These are phyloP conservation scores for Russula dissimulans DNA, from an alignment of 768 basidiomycete species.

Conservation along the genomic window DNA sequence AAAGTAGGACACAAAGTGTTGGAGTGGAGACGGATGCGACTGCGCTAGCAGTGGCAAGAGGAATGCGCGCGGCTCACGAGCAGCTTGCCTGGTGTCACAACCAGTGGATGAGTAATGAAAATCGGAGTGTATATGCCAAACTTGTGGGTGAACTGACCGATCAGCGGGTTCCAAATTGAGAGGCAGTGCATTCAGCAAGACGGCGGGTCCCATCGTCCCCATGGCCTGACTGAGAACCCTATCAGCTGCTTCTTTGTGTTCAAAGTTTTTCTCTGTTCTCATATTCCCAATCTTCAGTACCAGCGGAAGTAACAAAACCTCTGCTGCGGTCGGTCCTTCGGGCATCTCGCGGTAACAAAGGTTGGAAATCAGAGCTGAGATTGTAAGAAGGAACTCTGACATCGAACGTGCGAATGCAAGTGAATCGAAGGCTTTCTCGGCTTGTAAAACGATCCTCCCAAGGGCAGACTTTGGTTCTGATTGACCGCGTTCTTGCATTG, in stretches of 20 bases:
- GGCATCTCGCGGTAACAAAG: constrained; percentile 43
- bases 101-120: not conserved
- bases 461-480: constrained; percentile 45
- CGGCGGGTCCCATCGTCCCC: constrained; percentile 77
- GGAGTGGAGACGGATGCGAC: constrained; percentile 69
- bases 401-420: constrained; percentile 66
- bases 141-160: constrained; percentile 40
- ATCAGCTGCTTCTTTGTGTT: constrained; percentile 85
- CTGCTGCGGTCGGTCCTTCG: constrained; percentile 48
- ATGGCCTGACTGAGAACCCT: constrained; percentile 69
- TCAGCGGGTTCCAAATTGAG: constrained; percentile 78
- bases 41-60: constrained; percentile 80
- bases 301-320: constrained; percentile 58
- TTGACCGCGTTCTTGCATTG: constrained; percentile 37
- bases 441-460: constrained; percentile 51
- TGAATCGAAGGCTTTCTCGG: constrained; percentile 60
- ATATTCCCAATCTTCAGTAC: constrained; percentile 66
- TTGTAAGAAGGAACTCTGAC: constrained; percentile 67
- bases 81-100: constrained; percentile 43
- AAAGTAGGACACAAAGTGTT: constrained; percentile 84
- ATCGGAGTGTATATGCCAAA: not conserved
- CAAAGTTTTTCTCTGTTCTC: constrained; percentile 72
- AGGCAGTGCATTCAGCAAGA: constrained; percentile 64
- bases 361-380: constrained; percentile 57
- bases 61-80: constrained; percentile 80